These are phyloP conservation scores for Candida oleophila DNA, from an alignment of 805 yeast genomes.

Conservation along the genomic window DNA sequence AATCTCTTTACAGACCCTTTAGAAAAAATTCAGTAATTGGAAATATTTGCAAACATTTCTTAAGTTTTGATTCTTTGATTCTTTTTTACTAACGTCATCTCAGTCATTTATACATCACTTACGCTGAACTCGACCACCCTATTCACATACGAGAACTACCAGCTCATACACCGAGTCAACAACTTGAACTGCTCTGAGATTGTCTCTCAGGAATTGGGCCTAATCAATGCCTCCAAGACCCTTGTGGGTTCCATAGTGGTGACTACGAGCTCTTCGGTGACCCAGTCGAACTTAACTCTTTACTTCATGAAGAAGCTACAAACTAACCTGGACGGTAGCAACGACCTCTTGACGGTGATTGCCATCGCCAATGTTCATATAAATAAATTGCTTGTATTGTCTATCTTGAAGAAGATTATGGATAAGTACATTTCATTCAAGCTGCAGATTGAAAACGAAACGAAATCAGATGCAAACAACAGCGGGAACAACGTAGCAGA, in stretches of 20 bases:
- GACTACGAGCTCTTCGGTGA: conserved; percentile 20
- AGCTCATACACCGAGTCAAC: conserved; percentile 38
- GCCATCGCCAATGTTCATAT: conserved; percentile 45
- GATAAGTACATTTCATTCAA: conserved; percentile 48
- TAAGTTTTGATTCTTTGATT: not conserved
- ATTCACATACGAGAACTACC: conserved; percentile 54
- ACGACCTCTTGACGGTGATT: conserved; percentile 53
- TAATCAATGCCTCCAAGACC: conserved; percentile 48
- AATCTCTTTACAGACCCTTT: too few species aligned
- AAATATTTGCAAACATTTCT: not conserved
- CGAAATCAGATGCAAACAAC: conserved; percentile 2
- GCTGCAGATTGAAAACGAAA: conserved; percentile 20
- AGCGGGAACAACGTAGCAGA: conserved; percentile 5
- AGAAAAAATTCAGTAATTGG: not conserved
- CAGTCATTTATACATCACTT: conserved; percentile 48
- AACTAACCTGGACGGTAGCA: conserved; percentile 41
- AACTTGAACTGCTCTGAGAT: conserved; percentile 53
- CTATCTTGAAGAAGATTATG: conserved; percentile 49
- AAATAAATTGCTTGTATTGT: conserved; percentile 45
- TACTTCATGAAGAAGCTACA: conserved; percentile 50
- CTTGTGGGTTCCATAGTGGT: conserved; percentile 39
- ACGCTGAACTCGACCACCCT: conserved; percentile 58
- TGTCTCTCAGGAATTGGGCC: conserved; percentile 53
- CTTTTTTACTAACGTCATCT: conserved; percentile 9
- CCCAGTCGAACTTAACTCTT: conserved; percentile 31